phyloP scores from a whole-genome alignment of 768 basidiomycete genomes.

The Russula virescens region DNA sequence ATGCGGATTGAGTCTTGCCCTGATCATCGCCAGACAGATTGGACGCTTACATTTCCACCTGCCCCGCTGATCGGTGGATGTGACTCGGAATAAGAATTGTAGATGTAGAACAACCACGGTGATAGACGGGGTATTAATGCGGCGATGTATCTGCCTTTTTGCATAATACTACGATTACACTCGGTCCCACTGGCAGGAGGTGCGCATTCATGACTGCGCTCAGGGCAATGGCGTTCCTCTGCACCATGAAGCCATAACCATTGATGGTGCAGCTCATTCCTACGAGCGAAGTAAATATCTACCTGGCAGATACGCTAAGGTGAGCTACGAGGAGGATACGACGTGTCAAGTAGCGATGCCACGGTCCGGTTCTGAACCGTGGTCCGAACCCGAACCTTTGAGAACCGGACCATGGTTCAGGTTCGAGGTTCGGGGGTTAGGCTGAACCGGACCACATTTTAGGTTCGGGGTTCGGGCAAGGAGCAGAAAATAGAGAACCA shows the following conservation, averaged over 20 bases:
- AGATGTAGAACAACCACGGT: not conserved
- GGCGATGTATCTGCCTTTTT: not conserved
- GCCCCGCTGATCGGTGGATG: not conserved
- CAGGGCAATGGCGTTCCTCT: conserved; percentile 36
- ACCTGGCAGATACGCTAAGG: conserved; percentile 26
- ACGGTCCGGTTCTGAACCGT: too few relatives aligned
- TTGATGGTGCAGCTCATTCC: conserved; percentile 93
- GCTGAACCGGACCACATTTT: too few relatives aligned
- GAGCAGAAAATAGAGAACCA: too few relatives aligned
- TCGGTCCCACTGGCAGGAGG: too few relatives aligned
- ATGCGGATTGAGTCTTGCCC: conserved; percentile 27
- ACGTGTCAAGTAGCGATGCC: too few relatives aligned
- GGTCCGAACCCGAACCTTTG: too few relatives aligned
- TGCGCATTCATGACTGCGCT: too few relatives aligned
- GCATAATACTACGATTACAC: too few relatives aligned
- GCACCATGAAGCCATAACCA: conserved; percentile 95
- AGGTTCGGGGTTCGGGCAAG: too few relatives aligned
- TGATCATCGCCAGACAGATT: conserved; percentile 28
- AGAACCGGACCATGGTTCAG: too few relatives aligned
- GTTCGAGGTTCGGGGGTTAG: too few relatives aligned
- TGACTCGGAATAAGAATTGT: not conserved
- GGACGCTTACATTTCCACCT: not conserved
- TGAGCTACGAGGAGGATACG: conserved; percentile 22
- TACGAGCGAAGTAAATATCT: conserved; percentile 97
- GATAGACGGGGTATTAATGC: too few relatives aligned